A percentile compares a stretch with the other conserved stretches of the same genome.
These are phyloP conservation scores for Bisporella sp. DNA, from an alignment of 2,329 filamentous ascomycete genomes.

Conservation along the genomic window DNA sequence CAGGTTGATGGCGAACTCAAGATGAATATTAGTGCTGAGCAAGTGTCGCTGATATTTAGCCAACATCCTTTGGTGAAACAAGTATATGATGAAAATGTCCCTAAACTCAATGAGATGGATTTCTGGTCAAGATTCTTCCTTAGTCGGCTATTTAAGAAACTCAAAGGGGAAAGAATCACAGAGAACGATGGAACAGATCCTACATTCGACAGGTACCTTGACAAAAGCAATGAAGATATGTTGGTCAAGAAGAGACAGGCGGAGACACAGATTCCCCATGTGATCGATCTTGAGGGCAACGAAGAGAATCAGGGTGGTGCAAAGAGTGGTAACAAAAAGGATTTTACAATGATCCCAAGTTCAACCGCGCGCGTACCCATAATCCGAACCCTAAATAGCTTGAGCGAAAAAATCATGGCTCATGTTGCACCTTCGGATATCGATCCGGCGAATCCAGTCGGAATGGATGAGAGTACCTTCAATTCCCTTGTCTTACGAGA, in stretches of 20 bases:
- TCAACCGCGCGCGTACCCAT: slow-evolving; percentile 75
- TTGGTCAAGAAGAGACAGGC: slow-evolving; percentile 46
- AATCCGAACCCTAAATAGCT: slow-evolving; percentile 77
- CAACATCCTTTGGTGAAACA: slow-evolving; percentile 88
- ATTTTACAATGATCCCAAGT: slow-evolving; percentile 80
- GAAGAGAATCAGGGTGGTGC: slow-evolving; percentile 89
- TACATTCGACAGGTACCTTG: slow-evolving; percentile 80
- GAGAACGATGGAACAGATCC: slow-evolving; percentile 71
- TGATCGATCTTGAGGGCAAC: slow-evolving; percentile 89
- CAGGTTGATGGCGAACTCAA: slow-evolving; percentile 68
- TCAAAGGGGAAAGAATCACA: slow-evolving; percentile 81
- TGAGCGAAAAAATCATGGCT: slow-evolving; percentile 90
- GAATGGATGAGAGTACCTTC: slow-evolving; percentile 66
- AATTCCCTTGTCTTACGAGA: slow-evolving; percentile 73
- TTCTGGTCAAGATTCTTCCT: slow-evolving; percentile 97
- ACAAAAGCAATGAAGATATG: slow-evolving; percentile 55
- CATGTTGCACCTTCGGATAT: slow-evolving; percentile 74
- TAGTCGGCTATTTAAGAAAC: slow-evolving; percentile 80
- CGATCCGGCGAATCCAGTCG: slow-evolving; percentile 57
- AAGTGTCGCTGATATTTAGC: slow-evolving; percentile 85
- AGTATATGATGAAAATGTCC: slow-evolving; percentile 90
- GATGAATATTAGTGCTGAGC: slow-evolving; percentile 81
- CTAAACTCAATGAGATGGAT: slow-evolving; percentile 66
- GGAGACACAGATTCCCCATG: slow-evolving; percentile 69
- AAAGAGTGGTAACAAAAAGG: slow-evolving; percentile 74